Conservation (phyloP, 2,329 filamentous ascomycete genomes). For the Lecanicillium sp. region DNA sequence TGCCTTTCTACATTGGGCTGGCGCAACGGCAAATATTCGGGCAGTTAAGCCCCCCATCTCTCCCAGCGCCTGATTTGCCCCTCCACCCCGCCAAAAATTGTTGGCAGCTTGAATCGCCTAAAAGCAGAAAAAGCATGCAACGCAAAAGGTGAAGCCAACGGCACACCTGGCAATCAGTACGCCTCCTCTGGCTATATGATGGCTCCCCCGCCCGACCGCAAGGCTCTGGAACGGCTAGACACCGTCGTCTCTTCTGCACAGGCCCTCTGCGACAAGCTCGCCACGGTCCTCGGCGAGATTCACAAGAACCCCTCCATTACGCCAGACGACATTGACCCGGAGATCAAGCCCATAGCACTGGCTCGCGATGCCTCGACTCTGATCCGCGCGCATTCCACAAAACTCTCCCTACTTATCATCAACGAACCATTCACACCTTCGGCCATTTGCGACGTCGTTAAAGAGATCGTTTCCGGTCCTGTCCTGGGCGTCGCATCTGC, state of each 20-base stretch:
- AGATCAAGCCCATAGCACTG: constrained; percentile 57
- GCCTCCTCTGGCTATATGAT: constrained; percentile 15
- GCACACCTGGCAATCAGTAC: not conserved
- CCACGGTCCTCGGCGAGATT: constrained; percentile 35
- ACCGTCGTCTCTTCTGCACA: constrained; percentile 32
- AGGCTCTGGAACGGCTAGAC: constrained; percentile 33
- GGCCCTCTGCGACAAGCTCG: constrained; percentile 36
- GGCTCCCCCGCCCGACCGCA: constrained; percentile 19
- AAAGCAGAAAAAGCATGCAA: too few relatives aligned
- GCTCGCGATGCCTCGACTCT: constrained; percentile 66
- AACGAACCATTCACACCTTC: constrained; percentile 81
- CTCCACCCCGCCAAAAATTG: constrained; percentile 17
- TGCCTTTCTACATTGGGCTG: too few relatives aligned
- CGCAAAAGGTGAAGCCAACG: not conserved
- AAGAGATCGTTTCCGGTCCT: constrained; percentile 65
- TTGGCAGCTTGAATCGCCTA: too few relatives aligned
- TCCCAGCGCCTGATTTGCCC: constrained; percentile 17
- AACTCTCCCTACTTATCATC: constrained; percentile 78
- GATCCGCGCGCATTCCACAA: constrained; percentile 77
- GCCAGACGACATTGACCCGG: constrained; percentile 14
- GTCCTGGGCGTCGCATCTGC: constrained; percentile 69
- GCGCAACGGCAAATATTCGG: not conserved
- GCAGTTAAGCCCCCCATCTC: not conserved
- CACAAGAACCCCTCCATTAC: constrained; percentile 24
- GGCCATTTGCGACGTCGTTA: constrained; percentile 64